Evolutionary conservation across 805 yeast species (phyloP), one percentile per base, ranked within the genome.

Genomic region (Starmerella roubikii): DNA sequence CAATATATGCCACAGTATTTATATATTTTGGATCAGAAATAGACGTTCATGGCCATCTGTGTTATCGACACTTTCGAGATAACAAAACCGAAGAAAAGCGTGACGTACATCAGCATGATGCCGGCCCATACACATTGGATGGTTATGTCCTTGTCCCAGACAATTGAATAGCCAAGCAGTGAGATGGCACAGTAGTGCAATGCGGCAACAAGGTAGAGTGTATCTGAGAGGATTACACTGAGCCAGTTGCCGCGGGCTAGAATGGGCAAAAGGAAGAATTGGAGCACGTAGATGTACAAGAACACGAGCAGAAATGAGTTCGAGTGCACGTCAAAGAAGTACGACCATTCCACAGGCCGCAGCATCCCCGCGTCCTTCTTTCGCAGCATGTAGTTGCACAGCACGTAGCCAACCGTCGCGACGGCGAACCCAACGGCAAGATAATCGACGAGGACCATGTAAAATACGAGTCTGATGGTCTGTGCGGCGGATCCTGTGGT

Each of bases 261-360:
- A 13, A 46, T 13, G 2, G 96, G 95, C 44, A 84, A 61, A 39
- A 82, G 57, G 34, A 83, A 54, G 53, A 82, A 79, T 58, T 84
- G 93, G 23, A 81, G 43, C 45, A 83, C 67, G 56, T 84, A 81
- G 27, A 84, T 63, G 36, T 71, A 59, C 38, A 82, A 67, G 93
- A 93, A 83, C 32, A 84, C 75, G 46, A 84, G 61, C 15, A 23
- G 15, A 55, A 80, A 84, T n/a, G 94, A 72, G 58, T 86, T 86
- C 63, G 94, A 83, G 60, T 86, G 96, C 21, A 85, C 77, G 53
- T 85, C 96, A 55, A 86, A 86, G 61, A 95, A 84, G 56, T 83
- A 85, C 1, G 88, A 85, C 95, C 95, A 86, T 55, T 86, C 95
- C 38, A 83, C 61, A 2, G 36, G 48, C 4, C 15, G 22, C 5